Evolutionary conservation across 2,329 filamentous ascomycete species (phyloP).

Genomic region (Fusarium liriodendri): DNA sequence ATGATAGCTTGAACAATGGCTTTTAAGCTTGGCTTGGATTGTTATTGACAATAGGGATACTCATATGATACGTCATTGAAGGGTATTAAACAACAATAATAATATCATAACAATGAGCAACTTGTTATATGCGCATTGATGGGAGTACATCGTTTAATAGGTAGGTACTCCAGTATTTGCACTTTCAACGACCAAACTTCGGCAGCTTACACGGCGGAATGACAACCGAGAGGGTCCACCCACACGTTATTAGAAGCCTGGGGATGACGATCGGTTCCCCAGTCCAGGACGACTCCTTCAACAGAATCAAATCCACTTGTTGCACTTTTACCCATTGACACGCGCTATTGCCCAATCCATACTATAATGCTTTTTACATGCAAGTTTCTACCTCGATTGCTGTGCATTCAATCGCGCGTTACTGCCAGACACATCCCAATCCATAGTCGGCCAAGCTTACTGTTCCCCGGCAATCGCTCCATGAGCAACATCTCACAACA

Average conservation of each 20-base stretch:
- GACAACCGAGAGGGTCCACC: neutral
- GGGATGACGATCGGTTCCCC: neutral
- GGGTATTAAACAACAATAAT: neutral
- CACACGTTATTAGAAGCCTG: neutral
- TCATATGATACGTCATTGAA: neutral
- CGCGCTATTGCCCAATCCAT: neutral
- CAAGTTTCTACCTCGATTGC: neutral
- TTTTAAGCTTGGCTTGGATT: constrained; percentile 17
- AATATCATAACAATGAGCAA: neutral
- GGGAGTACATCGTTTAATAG: no score
- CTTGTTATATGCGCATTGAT: neutral
- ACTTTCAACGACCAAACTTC: neutral
- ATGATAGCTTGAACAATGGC: constrained; percentile 34
- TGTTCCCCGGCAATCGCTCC: neutral
- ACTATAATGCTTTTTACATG: neutral
- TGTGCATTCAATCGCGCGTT: neutral
- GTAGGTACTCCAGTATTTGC: neutral
- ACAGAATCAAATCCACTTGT: neutral
- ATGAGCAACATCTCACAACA: neutral
- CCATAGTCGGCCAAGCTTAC: neutral
- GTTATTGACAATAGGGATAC: neutral
- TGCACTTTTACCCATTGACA: neutral
- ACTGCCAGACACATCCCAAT: neutral
- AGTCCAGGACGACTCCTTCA: neutral
- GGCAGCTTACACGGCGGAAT: neutral